Evolutionary conservation across 176 grass and related monocot species (phyloP).

Genomic region (Bolboschoenus planiculmis): DNA sequence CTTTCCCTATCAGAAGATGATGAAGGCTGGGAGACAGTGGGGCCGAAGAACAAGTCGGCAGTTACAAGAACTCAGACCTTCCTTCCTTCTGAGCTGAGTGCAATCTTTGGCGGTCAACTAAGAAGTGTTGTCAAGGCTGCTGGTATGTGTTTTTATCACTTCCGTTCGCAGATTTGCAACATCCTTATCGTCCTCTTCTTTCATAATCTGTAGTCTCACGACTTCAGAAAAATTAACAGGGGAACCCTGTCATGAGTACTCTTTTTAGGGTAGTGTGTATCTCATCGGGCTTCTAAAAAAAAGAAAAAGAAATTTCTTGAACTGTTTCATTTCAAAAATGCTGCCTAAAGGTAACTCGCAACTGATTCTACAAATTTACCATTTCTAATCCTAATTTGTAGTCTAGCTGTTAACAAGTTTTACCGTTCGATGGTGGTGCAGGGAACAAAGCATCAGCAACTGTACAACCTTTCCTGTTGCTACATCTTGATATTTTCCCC

Average conservation of each 20-base stretch:
- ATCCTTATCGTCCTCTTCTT: neutral
- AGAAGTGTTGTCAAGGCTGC: constrained; percentile 78
- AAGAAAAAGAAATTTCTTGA: neutral
- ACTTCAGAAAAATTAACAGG: neutral
- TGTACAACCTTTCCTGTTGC: constrained; percentile 76
- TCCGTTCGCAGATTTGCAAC: neutral
- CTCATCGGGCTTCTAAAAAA: neutral
- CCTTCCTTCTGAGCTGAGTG: constrained; percentile 72
- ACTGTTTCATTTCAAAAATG: neutral
- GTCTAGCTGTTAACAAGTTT: neutral
- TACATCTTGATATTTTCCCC: constrained; percentile 95
- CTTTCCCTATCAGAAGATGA: constrained; percentile 63
- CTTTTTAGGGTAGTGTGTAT: neutral
- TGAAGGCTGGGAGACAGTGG: constrained; percentile 98
- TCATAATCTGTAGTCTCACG: neutral
- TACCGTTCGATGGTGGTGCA: constrained; percentile 26
- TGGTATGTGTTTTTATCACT: constrained; percentile 35
- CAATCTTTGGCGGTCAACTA: constrained; percentile 92
- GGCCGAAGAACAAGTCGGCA: constrained; percentile 86
- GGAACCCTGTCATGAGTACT: neutral
- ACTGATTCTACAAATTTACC: neutral
- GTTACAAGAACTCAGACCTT: constrained; percentile 88
- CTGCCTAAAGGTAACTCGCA: neutral
- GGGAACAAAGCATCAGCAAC: constrained; percentile 82
- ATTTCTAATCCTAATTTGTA: neutral